These are phyloP conservation scores for Phlyctochytrium bullatum DNA, from an alignment of 192 early-diverging fungal genomes.

Conservation along the genomic window DNA sequence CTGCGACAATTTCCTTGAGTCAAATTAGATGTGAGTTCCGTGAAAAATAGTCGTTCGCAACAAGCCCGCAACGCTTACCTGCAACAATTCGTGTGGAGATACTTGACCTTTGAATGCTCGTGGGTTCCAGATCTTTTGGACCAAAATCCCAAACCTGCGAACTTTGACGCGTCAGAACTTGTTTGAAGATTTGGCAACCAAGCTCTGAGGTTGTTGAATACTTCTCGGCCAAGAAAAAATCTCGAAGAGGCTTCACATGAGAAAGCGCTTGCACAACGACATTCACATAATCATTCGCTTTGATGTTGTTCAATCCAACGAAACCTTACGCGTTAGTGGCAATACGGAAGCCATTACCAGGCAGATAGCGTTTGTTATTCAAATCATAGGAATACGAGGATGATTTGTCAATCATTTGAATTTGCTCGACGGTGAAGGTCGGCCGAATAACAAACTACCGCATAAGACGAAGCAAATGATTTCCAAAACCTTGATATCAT, in stretches of 20 bases:
- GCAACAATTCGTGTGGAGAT: slow-evolving; percentile 91
- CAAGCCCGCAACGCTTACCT: slow-evolving; percentile 46
- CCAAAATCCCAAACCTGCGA: slow-evolving; percentile 69
- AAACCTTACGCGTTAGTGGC: slow-evolving; percentile 55
- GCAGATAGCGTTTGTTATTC: slow-evolving; percentile 77
- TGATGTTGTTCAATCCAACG: slow-evolving; percentile 92
- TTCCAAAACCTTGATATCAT: slow-evolving; percentile 85
- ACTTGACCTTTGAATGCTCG: slow-evolving; percentile 91
- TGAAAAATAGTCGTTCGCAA: neutral
- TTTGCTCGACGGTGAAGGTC: slow-evolving; percentile 66
- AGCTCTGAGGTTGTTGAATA: slow-evolving; percentile 34
- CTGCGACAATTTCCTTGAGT: slow-evolving; percentile 74
- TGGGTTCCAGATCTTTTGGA: slow-evolving; percentile 92
- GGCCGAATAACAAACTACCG: slow-evolving; percentile 80
- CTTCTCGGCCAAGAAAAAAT: slow-evolving; percentile 72
- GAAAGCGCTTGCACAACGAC: slow-evolving; percentile 84
- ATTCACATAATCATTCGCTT: slow-evolving; percentile 93
- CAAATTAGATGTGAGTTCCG: slow-evolving; percentile 1
- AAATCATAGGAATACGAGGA: slow-evolving; percentile 70
- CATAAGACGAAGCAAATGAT: neutral
- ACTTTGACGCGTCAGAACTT: slow-evolving; percentile 38
- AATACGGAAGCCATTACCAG: slow-evolving; percentile 48
- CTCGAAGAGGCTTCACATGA: slow-evolving; percentile 81
- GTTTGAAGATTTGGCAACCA: slow-evolving; percentile 11
- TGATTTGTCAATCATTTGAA: slow-evolving; percentile 64